These are phyloP conservation scores for Bauhinia variegata DNA, from an alignment of 306 rosid species.

Conservation along the genomic window DNA sequence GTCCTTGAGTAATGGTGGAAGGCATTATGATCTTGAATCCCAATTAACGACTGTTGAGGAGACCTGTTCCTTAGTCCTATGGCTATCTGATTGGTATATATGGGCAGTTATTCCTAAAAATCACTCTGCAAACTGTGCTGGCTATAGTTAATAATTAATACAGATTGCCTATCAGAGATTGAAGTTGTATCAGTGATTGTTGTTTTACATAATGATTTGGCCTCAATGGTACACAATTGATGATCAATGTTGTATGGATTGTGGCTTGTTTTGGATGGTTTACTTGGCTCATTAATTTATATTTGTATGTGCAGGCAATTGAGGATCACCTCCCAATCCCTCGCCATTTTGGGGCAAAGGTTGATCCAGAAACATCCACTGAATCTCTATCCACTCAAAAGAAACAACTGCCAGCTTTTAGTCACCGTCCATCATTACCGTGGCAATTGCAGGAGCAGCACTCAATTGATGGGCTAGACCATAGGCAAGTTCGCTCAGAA, in stretches of 20 bases:
- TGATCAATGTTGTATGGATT: background rate
- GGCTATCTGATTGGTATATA: background rate
- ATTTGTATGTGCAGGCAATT: constrained; percentile 57
- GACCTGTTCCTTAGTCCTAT: background rate
- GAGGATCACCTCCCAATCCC: constrained; percentile 53
- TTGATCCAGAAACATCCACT: constrained; percentile 48
- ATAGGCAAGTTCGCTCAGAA: constrained; percentile 45
- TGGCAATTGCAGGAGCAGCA: constrained; percentile 63
- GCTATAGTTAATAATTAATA: background rate
- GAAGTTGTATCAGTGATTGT: background rate
- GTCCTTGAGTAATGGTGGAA: background rate
- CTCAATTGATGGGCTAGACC: constrained; percentile 45
- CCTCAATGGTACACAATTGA: background rate
- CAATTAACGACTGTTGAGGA: background rate
- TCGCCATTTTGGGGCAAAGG: constrained; percentile 46
- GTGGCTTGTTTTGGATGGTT: too few relatives aligned
- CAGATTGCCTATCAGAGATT: background rate
- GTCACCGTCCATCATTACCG: constrained; percentile 46
- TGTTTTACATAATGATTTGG: too few relatives aligned
- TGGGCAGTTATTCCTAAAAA: background rate
- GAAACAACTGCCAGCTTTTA: constrained; percentile 58
- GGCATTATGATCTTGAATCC: background rate
- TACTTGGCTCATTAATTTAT: background rate
- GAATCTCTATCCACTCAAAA: constrained; percentile 49
- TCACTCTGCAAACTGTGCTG: background rate